phyloP scores from a whole-genome alignment of 2,329 filamentous ascomycete species.

The Aspergillus novoparasiticus region DNA sequence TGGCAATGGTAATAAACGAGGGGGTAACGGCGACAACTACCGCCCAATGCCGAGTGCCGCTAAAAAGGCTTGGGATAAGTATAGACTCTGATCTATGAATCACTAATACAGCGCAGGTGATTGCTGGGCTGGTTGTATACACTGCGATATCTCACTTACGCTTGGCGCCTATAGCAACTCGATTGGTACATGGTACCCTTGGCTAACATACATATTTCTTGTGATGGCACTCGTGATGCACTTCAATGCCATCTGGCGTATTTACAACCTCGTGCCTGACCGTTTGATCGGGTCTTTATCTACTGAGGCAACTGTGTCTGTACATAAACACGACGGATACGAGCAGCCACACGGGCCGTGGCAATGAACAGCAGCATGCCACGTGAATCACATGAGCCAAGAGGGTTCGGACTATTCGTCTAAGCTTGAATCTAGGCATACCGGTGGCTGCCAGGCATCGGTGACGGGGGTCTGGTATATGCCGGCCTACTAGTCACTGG shows the following conservation, averaged over 20 bases:
- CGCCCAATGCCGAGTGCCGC: constrained; percentile 36
- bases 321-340: background rate
- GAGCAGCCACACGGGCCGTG: background rate
- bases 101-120: background rate
- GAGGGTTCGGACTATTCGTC: background rate
- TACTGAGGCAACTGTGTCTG: background rate
- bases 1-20: constrained; percentile 23
- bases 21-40: constrained; percentile 30
- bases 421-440: background rate
- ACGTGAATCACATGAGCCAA: background rate
- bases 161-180: background rate
- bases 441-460: background rate
- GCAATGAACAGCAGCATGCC: constrained; percentile 1
- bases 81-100: constrained; percentile 26
- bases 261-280: background rate
- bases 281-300: background rate
- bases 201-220: background rate
- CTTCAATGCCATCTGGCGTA: background rate
- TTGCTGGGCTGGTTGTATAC: background rate
- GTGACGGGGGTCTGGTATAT: background rate
- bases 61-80: constrained; percentile 37
- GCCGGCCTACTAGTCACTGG: constrained; percentile 3
- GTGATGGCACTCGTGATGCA: background rate
- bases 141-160: background rate
- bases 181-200: background rate